Evolutionary conservation across 192 early-diverging fungal genomes (phyloP), one percentile per base, ranked within the genome.

Genomic region (Dissophora ornata): DNA sequence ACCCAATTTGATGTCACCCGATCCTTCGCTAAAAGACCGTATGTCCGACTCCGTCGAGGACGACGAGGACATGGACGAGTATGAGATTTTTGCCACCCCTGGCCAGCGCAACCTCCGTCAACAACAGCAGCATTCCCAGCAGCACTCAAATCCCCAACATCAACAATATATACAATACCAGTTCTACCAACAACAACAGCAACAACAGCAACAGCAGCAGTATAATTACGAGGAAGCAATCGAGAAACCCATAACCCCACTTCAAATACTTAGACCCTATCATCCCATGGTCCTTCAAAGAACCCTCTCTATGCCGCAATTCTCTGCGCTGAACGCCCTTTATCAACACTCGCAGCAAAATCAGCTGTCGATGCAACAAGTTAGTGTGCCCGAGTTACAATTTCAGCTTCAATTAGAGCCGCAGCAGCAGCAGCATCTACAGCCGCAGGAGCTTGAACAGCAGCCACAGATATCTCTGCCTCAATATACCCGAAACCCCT

Each of bases 221-320:
- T 33, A 18, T 2, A 48, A 45, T 2, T 26, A 45, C 3, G 41
- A 59, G 4, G 19, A 59, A 38, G 19, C 62, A 32, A 8, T 4
- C 34, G 33, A 16, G 13, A 51, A 69, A 41, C 47, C 56, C 7
- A 59, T 53, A 53, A 44, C 68, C 3, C 58, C 50, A 9, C 58
- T 62, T 26, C 59, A 56, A 19, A 33, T 62, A 16, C 50, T 70
- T 15, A 44, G 51, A 38, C 67, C 67, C 33, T 28, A 53, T 36
- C 67, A 69, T 22, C 67, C 67, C 7, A 69, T 69, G 67, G 67
- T 69, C 0, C 67, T 69, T 22, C 67, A 69, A 36, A 57, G 67
- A 21, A 69, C 67, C 1, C n/a, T 46, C 4, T 69, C 67, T 1
- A 53, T 69, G 56, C 49, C 67, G 0, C 38, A 41, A 4, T 60